Base-by-base conservation (phyloP, 148 eudicot species). In the Rhododendron henanense region DNA sequence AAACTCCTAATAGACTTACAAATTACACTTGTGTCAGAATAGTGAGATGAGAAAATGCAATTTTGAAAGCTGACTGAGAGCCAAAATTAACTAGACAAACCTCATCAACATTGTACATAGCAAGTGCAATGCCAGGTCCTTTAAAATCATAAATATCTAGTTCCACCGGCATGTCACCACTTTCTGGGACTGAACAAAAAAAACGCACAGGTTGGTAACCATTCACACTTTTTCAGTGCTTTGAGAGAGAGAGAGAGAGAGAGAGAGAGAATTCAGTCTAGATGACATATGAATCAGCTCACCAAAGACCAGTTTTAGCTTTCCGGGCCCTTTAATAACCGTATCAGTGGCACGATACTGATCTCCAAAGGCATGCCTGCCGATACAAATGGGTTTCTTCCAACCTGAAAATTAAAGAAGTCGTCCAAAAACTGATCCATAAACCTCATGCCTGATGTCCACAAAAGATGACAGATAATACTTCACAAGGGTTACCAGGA, bases 41-140 rank as follows among this genome's bases (percentile, higher is more conserved):
- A 76, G 47, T 25, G 51, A 88, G 33, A 81, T 78, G 78, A 59
- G 69, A 73, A 59, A 83, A 1, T 25, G 81, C 69, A 65, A 65
- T 51, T 41, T 7, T 39, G 31, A 47, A 79, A 55, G 53, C 19
- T 51, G 19, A 85, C 41, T n/a, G 50, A 31, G n/a, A 82, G 76
- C 81, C 10, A 73, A 55, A 41, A n/a, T 16, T 33, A 37, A 77
- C 63, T 9, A 57, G 84, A 82, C 83, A 45, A 83, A 94, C 96
- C 94, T 93, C 89, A 47, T 94, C 96, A 77, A 94, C 93, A 86
- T 94, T 94, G 83, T 94, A 94, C 96, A 94, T 94, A n/a, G 96
- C 94, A 83, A 94, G 93, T 35, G 94, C 96, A 88, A 94, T 85
- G 19, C 96, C 95, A 61, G 96, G 96, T 71, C 96, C 93, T 85